These are phyloP conservation scores for Heritiera fomes DNA, from an alignment of 345 rosid genomes.

Conservation along the genomic window DNA sequence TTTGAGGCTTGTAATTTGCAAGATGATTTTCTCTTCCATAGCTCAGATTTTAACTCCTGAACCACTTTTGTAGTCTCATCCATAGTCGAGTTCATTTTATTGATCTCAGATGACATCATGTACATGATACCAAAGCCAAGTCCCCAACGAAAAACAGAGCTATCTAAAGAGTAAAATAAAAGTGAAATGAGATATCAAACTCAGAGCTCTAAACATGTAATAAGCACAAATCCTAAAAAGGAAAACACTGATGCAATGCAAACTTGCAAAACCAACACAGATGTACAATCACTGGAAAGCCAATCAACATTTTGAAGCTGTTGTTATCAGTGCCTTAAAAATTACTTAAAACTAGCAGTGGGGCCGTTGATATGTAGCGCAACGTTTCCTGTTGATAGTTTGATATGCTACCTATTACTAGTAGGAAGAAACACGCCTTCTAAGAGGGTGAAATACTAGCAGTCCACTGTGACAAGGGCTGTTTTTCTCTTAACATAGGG, in stretches of 20 bases:
- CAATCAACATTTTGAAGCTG: neutral
- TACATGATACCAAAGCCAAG: conserved; percentile 77
- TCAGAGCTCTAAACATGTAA: neutral
- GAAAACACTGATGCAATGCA: neutral
- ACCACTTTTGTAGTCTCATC: conserved; percentile 72
- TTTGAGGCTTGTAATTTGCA: conserved; percentile 25
- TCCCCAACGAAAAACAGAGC: conserved; percentile 56
- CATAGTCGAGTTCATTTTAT: conserved; percentile 55
- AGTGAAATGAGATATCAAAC: conserved; percentile 5
- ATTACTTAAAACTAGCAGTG: neutral
- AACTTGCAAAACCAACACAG: conserved; percentile 1
- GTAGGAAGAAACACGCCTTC: neutral
- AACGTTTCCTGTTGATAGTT: neutral
- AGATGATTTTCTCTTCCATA: conserved; percentile 50
- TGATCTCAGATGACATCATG: conserved; percentile 79
- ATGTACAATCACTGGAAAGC: neutral
- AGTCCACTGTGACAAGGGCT: neutral
- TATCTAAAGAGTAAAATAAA: conserved; percentile 39
- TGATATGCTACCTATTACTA: neutral
- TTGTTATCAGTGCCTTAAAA: neutral
- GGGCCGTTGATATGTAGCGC: neutral
- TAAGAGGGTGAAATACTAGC: neutral
- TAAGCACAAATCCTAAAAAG: neutral
- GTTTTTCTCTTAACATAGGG: neutral
- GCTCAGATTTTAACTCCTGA: conserved; percentile 66